Conservation (phyloP, 2,329 filamentous ascomycete species). For the Aspergillus pseudotamarii region DNA sequence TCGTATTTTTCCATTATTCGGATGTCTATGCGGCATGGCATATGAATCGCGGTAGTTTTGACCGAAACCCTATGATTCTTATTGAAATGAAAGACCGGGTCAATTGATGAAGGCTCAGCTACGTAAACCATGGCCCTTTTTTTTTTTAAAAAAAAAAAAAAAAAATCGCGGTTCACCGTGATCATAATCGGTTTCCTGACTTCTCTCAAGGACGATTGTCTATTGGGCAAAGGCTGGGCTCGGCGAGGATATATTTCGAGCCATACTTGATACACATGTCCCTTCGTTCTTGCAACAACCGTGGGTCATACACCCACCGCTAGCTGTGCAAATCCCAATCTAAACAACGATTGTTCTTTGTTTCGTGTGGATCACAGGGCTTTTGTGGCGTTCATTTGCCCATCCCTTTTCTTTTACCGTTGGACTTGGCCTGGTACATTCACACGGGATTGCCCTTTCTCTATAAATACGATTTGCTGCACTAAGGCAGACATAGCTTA, state of each 20-base stretch:
- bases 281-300: neutral
- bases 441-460: neutral
- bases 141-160: neutral
- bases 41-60: neutral
- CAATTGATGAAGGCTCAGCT: neutral
- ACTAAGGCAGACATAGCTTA: neutral
- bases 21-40: neutral
- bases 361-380: neutral
- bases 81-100: neutral
- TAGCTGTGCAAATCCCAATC: neutral
- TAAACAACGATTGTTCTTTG: neutral
- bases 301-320: neutral
- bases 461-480: neutral
- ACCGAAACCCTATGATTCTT: neutral
- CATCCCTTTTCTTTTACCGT: neutral
- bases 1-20: neutral
- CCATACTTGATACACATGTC: neutral
- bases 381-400: neutral
- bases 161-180: neutral
- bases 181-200: neutral
- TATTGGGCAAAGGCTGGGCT: neutral
- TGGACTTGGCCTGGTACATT: neutral
- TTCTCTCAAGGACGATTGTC: neutral
- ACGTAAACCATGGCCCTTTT: neutral
- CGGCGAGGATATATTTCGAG: neutral